Conservation (phyloP, 805 yeast genomes). For the Jamesozyma piceae region DNA sequence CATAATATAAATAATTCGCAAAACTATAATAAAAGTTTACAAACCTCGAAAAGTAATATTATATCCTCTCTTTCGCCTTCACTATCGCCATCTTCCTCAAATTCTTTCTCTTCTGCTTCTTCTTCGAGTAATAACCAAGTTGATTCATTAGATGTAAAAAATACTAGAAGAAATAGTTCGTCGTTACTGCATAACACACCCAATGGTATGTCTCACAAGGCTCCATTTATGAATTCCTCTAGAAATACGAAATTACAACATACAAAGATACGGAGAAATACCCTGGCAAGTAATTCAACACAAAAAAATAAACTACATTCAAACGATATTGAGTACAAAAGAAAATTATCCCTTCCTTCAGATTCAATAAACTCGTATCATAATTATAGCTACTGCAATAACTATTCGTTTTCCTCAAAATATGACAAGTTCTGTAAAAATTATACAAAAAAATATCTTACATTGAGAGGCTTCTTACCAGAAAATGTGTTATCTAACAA, state of each 20-base stretch:
- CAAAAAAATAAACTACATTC: neutral
- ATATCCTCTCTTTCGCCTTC: no score
- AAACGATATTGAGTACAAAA: neutral
- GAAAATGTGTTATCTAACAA: conserved; percentile 11
- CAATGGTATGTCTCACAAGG: no score
- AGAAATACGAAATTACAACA: no score
- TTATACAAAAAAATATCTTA: conserved; percentile 10
- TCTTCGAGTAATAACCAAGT: neutral
- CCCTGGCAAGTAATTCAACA: neutral
- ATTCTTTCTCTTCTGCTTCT: neutral
- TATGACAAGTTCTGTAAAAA: neutral
- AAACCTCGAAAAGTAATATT: no score
- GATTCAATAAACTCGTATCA: neutral
- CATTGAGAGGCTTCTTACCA: conserved; percentile 20
- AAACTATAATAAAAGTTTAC: no score
- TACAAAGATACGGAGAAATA: neutral
- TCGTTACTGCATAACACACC: no score
- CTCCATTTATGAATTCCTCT: no score
- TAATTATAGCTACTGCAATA: neutral
- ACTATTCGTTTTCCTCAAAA: no score
- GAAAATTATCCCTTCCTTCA: neutral
- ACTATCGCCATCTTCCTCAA: neutral
- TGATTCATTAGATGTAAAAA: neutral
- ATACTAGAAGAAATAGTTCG: no score
- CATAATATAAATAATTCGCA: no score